phyloP scores from a whole-genome alignment of 331 rosid genomes.

The Malus hybrid region DNA sequence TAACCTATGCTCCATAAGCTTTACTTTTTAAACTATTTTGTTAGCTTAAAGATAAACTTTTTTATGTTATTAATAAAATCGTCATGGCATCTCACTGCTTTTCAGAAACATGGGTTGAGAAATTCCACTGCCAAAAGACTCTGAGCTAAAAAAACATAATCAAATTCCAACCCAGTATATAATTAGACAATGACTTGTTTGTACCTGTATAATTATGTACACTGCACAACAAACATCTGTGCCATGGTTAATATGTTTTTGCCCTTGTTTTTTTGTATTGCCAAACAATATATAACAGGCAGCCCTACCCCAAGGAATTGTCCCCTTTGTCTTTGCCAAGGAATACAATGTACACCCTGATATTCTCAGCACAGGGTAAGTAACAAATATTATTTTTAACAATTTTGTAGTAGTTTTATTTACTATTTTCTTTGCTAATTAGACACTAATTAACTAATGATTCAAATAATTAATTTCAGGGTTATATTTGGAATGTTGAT shows the following conservation, averaged over 20 bases:
- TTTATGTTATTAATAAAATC: neutral
- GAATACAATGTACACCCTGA: conserved; percentile 82
- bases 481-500: conserved; percentile 74
- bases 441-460: neutral
- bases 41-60: conserved; percentile 6
- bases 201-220: neutral
- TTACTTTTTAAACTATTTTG: neutral
- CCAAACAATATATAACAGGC: conserved; percentile 44
- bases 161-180: neutral
- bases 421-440: conserved; percentile 16
- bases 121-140: neutral
- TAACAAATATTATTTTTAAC: neutral
- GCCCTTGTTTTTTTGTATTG: conserved; percentile 20
- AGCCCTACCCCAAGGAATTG: conserved; percentile 92
- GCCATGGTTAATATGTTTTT: conserved; percentile 26
- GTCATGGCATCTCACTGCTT: conserved; percentile 9
- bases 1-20: conserved; percentile 18
- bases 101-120: neutral
- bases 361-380: conserved; percentile 82
- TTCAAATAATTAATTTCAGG: conserved; percentile 28
- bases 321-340: conserved; percentile 21
- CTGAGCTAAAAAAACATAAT: neutral
- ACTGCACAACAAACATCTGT: conserved; percentile 20
- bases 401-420: neutral
- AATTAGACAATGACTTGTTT: neutral